phyloP scores from a whole-genome alignment of 2,329 filamentous ascomycete species.

The Conoideocrella luteorostrata region DNA sequence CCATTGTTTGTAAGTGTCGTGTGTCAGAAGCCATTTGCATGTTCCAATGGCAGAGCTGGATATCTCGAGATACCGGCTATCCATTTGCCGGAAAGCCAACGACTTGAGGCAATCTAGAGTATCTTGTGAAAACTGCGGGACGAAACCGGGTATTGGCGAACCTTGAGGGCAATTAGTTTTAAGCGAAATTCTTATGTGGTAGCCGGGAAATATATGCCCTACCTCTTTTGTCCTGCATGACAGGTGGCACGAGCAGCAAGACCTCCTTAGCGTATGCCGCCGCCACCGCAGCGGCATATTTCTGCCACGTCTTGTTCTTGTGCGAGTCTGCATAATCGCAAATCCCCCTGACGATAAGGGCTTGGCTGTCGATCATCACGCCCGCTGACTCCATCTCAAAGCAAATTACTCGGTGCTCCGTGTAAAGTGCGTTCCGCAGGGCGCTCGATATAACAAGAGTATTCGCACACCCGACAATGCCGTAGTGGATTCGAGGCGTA shows the following conservation, averaged over 20 bases:
- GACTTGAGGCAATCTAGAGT: background rate
- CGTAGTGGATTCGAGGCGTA: conserved; percentile 3
- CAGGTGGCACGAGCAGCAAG: conserved; percentile 1
- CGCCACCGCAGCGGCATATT: conserved; percentile 15
- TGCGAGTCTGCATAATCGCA: conserved; percentile 22
- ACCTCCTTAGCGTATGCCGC: conserved; percentile 15
- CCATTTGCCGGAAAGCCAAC: background rate
- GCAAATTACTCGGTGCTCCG: conserved; percentile 8
- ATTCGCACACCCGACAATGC: conserved; percentile 4
- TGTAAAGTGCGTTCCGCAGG: conserved; percentile 1
- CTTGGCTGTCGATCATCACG: conserved; percentile 13
- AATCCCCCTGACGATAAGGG: conserved; percentile 21
- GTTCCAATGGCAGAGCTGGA: background rate
- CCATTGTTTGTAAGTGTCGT: background rate
- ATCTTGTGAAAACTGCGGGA: too few species aligned
- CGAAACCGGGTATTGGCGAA: too few species aligned
- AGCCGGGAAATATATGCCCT: too few species aligned
- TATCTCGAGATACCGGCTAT: background rate
- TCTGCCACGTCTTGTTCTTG: conserved; percentile 17
- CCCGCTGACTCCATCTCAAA: conserved; percentile 18
- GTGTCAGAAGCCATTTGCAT: background rate
- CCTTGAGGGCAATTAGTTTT: too few species aligned
- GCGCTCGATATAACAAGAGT: conserved; percentile 4
- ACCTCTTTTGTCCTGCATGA: too few species aligned
- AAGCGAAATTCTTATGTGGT: too few species aligned